Base-by-base conservation (phyloP, 192 early-diverging fungal genomes). In the Rhizophagus sp. region DNA sequence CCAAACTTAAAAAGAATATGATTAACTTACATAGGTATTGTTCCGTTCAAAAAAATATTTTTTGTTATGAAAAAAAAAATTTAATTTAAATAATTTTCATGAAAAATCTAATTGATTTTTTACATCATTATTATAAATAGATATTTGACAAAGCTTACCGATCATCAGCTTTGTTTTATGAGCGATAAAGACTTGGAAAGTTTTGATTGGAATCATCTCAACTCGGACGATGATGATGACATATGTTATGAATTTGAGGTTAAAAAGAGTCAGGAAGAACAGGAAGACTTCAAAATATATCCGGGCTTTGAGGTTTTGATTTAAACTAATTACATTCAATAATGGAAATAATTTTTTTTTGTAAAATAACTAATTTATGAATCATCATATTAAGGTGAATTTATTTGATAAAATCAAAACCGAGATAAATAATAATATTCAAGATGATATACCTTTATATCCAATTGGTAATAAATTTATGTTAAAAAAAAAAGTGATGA, bases 21-120 rank as follows among this genome's bases (percentile, higher is more conserved):
- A 81, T 61, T 41, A 81, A 81, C 62, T 17, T 81, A 22, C 80
- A 81, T 36, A 62, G 80, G 80, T 78, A 71, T 80, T 41, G 22
- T 47, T 41, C 39, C 0, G 8, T 41, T 7, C 7, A 41, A 41
- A 36, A 30, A 30, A 30, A 30, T 30, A 30, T 30, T 30, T 30
- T 30, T 30, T 36, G 2, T 5, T 36, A 36, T 36, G 3, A 36
- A 36, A 36, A 36, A 36, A 36, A 36, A 36, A 36, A 36, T 36
- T 36, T 4, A 4, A 4, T 36, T 36, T 36, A 6, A 36, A 36
- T 4, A 6, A 4, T 36, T 4, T 1, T 36, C 0, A 36, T 36
- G 34, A 44, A 36, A 44, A 44, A 11, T 47, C 10, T 15, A 39
- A 30, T 30, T 30, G 27, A 30, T 30, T 30, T 30, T 30, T 30